A percentile compares a stretch with the other conserved stretches of the same genome.
Conservation (phyloP, 306 rosid genomes). For the Comarum palustre region DNA sequence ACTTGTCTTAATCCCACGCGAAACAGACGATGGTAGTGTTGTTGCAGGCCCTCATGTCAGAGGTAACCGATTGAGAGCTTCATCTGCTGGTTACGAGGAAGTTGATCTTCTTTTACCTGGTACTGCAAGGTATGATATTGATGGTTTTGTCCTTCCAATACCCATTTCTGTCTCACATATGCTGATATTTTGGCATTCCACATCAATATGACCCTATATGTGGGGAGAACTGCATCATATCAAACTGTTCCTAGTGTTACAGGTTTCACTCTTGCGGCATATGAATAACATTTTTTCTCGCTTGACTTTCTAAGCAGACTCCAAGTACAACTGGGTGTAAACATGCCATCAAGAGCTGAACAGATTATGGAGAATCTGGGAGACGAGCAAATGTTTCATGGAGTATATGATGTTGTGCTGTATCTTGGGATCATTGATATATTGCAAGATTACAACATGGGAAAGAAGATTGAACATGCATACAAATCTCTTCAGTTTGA, state of each 20-base stretch:
- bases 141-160: neutral
- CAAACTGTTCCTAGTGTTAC: neutral
- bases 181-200: neutral
- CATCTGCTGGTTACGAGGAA: slow-evolving; percentile 91
- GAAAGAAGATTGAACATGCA: slow-evolving; percentile 87
- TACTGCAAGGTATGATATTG: slow-evolving; percentile 76
- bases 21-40: slow-evolving; percentile 59
- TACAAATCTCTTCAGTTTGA: slow-evolving; percentile 86
- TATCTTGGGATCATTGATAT: slow-evolving; percentile 94
- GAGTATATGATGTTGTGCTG: slow-evolving; percentile 84
- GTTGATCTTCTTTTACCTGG: slow-evolving; percentile 97
- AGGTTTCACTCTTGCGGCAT: slow-evolving; percentile 5
- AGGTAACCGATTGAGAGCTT: slow-evolving; percentile 95
- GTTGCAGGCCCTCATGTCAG: slow-evolving; percentile 88
- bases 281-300: slow-evolving; percentile 8
- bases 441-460: slow-evolving; percentile 86
- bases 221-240: neutral
- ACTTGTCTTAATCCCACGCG: slow-evolving; percentile 91
- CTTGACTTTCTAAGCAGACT: slow-evolving; percentile 47
- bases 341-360: slow-evolving; percentile 99
- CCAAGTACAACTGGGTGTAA: slow-evolving; percentile 98
- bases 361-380: slow-evolving; percentile 63
- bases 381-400: slow-evolving; percentile 57
- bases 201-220: neutral
- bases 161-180: neutral